Evolutionary conservation across 2,329 filamentous ascomycete species (phyloP), one percentile per base, ranked within the genome.

Genomic region (Beauveria varroae): DNA sequence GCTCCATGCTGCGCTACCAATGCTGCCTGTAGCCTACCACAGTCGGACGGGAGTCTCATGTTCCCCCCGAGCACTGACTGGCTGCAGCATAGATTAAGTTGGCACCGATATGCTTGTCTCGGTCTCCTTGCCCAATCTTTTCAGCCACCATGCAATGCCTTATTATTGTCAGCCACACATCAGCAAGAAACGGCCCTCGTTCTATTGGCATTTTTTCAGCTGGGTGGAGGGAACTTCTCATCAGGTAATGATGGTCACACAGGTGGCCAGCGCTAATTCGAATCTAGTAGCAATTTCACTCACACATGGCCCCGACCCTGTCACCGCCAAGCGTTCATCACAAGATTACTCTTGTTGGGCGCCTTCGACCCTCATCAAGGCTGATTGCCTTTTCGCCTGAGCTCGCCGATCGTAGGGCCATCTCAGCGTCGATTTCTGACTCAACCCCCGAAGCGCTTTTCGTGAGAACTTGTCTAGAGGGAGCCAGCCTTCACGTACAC

Each of bases 201-300:
- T 51, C 16, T 30, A 57, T 57, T 57, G 34, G 56, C 24, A 51
- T 30, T 57, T 26, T 49, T 57, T 58, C 54, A 57, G 54, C 54
- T 58, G n/a, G 24, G 20, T n/a, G 30, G 55, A 28, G 18, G n/a
- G 28, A 40, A 12, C 5, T 37, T 37, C 34, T 37, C 34, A 37
- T 16, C 34, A 5, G 34, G 34, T 16, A 37, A 37, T 37, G 34
- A 37, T 37, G 34, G 34, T 37, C 34, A 37, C 34, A 37, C 34
- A 37, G 2, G 14, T 22, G 24, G 16, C 26, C 9, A 37, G 20
- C 28, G 18, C 55, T 50, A 58, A 58, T 22, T 58, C 34, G 0
- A 50, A 57, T 57, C 16, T 22, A 57, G 55, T 57, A 57, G 34
- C 43, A 57, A 24, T 47, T n/a, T n/a, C 4, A 14, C 34, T 34